phyloP scores from a whole-genome alignment of 805 yeast species.

The Ogataea corticis region DNA sequence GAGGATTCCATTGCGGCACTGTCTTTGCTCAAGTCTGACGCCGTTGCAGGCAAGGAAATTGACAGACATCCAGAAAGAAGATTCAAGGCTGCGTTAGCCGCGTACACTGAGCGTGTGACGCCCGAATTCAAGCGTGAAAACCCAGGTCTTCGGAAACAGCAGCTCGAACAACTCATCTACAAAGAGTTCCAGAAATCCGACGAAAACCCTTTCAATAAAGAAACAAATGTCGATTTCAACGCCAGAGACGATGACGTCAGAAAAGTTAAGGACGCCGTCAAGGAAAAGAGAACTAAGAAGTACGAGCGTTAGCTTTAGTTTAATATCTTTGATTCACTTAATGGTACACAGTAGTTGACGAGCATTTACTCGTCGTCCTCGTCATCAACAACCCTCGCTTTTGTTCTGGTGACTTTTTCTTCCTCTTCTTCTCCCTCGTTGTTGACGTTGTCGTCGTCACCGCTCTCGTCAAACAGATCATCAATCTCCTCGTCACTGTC shows the following conservation, averaged over 20 bases:
- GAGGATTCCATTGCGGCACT: constrained; percentile 80
- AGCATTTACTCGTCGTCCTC: constrained; percentile 26
- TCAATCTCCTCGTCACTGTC: constrained; percentile 35
- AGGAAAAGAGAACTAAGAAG: constrained; percentile 33
- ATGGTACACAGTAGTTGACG: constrained; percentile 5
- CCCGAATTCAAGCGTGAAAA: constrained; percentile 74
- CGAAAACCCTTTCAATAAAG: constrained; percentile 84
- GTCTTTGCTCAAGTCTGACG: constrained; percentile 59
- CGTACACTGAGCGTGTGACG: constrained; percentile 67
- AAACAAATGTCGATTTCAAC: constrained; percentile 60
- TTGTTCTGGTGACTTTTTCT: constrained; percentile 16
- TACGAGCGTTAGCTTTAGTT: constrained; percentile 27
- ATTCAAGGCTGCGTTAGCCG: constrained; percentile 75
- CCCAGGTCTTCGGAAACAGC: constrained; percentile 80
- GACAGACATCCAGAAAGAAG: constrained; percentile 91
- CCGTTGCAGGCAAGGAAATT: constrained; percentile 59
- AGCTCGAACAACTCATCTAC: constrained; percentile 67
- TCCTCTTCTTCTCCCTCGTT: too few relatives aligned
- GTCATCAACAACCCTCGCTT: constrained; percentile 22
- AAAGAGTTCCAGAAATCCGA: constrained; percentile 82
- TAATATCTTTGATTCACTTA: constrained; percentile 5
- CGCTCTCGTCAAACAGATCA: constrained; percentile 18
- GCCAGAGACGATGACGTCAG: constrained; percentile 58
- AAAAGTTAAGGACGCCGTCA: constrained; percentile 30
- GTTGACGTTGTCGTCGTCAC: constrained; percentile 11